Base-by-base conservation (phyloP, 2,329 filamentous ascomycete species). In the Aspergillus ochraceoroseus region DNA sequence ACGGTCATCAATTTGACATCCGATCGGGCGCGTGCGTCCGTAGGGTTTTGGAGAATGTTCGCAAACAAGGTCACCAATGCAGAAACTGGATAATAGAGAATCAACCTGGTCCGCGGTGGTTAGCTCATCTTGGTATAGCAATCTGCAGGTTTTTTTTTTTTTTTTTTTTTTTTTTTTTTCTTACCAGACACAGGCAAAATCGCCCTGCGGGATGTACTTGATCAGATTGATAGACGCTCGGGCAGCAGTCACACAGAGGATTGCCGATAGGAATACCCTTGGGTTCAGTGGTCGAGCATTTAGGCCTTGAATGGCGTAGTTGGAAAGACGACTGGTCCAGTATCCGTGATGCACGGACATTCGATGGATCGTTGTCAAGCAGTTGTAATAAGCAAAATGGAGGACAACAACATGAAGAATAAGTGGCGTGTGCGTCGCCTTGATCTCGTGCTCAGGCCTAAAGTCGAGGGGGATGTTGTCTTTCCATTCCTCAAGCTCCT, bases 271-370 rank as follows among this genome's bases (percentile, higher is more conserved):
- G 66, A 95, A 98, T 6, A 98, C 86, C 52, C 92, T 76, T 0
- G 92, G 92, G 59, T 96, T 98, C 38, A 98, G 68, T 1, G 92
- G 89, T 49, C 85, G 77, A 0, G 89, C 83, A 62, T 96, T 96
- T 28, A 95, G 72, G 1, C 92, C 92, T 63, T 95, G 87, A 41
- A 96, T 92, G 11, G 92, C 92, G 58, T 88, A 96, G 57, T 96
- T 90, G 25, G 89, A 94, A 27, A 98, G 69, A 25, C 92, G 80
- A 58, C 87, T 95, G 1, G 90, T 96, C 92, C 92, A 98, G 67
- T 95, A 95, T 9, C 92, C 92, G 60, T 95, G 89, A 56, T 96
- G 92, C 19, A 96, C 85, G 28, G 87, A 94, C 92, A 96, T 98
- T 36, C 92, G 86, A 63, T 98, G 92, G 49, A 98, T 95, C 0